Conservation (phyloP, 805 yeast genomes). For the Ogataea minuta region DNA sequence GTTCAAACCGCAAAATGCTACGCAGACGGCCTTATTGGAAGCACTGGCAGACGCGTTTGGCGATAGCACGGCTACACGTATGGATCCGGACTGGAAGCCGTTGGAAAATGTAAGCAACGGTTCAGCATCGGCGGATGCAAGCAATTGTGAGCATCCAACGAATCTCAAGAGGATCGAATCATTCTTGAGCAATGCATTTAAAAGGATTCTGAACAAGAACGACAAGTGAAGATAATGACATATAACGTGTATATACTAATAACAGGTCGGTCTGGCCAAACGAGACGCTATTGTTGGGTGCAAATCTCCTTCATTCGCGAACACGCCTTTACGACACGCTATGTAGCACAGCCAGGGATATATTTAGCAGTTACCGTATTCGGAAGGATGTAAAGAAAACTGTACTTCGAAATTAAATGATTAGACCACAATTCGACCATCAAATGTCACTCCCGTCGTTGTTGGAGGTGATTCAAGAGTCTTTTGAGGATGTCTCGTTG, state of each 20-base stretch:
- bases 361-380: slow-evolving; percentile 6
- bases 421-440: not conserved
- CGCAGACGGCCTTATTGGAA: slow-evolving; percentile 86
- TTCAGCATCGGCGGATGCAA: slow-evolving; percentile 7
- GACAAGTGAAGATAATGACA: slow-evolving; percentile 12
- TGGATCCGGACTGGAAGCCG: slow-evolving; percentile 49
- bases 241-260: slow-evolving; percentile 7
- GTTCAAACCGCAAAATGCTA: slow-evolving; percentile 71
- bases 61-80: slow-evolving; percentile 74
- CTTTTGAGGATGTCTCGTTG: slow-evolving; percentile 34
- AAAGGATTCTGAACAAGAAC: slow-evolving; percentile 35
- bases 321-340: slow-evolving; percentile 10
- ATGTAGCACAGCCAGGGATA: slow-evolving; percentile 6
- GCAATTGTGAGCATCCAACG: slow-evolving; percentile 40
- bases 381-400: slow-evolving; percentile 13
- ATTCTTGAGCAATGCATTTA: slow-evolving; percentile 57
- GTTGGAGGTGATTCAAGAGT: slow-evolving; percentile 34
- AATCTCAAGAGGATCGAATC: slow-evolving; percentile 56
- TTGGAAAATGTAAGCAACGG: slow-evolving; percentile 23
- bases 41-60: slow-evolving; percentile 90
- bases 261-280: slow-evolving; percentile 1
- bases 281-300: not conserved
- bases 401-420: not conserved
- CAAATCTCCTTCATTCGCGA: slow-evolving; percentile 5
- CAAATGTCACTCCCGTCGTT: slow-evolving; percentile 14